phyloP scores from a whole-genome alignment of 2,329 filamentous ascomycete species.

The Tetracladium maxilliforme region DNA sequence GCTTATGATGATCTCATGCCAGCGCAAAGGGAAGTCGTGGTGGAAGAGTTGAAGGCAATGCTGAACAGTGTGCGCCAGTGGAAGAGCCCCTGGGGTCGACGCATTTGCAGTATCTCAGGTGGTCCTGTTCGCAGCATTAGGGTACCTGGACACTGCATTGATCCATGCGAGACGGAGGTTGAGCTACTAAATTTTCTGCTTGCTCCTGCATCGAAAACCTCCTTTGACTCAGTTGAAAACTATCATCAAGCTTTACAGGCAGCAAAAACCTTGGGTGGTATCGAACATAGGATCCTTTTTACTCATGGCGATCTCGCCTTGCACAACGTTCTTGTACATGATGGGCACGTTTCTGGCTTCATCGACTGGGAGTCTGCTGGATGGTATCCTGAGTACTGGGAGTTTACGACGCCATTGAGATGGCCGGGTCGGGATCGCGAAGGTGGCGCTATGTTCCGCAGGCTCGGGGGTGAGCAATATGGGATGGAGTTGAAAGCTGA shows the following conservation, averaged over 20 bases:
- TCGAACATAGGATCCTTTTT: too few species aligned
- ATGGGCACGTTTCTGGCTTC: constrained; percentile 22
- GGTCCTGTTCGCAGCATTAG: constrained; percentile 8
- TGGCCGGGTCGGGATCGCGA: constrained; percentile 20
- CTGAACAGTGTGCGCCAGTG: constrained; percentile 18
- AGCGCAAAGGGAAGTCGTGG: constrained; percentile 15
- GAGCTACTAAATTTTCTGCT: constrained; percentile 9
- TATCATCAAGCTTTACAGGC: too few species aligned
- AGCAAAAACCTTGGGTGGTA: too few species aligned
- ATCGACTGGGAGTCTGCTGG: constrained; percentile 31
- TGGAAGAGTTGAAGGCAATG: constrained; percentile 17
- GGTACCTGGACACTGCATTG: constrained; percentile 6
- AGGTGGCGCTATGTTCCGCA: constrained; percentile 41
- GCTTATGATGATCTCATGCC: constrained; percentile 11
- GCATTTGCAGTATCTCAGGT: constrained; percentile 7
- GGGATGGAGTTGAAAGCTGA: too few species aligned
- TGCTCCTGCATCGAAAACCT: constrained; percentile 4
- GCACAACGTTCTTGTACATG: constrained; percentile 25
- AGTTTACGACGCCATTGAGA: background rate
- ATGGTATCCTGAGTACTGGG: constrained; percentile 30
- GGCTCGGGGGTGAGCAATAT: too few species aligned
- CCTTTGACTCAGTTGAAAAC: constrained; percentile 4
- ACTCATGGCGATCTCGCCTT: constrained; percentile 33
- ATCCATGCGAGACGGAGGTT: constrained; percentile 6
- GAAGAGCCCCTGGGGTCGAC: constrained; percentile 10